Evolutionary conservation across 1,284 basidiomycete species (phyloP).

Genomic region (Trametes sp.): DNA sequence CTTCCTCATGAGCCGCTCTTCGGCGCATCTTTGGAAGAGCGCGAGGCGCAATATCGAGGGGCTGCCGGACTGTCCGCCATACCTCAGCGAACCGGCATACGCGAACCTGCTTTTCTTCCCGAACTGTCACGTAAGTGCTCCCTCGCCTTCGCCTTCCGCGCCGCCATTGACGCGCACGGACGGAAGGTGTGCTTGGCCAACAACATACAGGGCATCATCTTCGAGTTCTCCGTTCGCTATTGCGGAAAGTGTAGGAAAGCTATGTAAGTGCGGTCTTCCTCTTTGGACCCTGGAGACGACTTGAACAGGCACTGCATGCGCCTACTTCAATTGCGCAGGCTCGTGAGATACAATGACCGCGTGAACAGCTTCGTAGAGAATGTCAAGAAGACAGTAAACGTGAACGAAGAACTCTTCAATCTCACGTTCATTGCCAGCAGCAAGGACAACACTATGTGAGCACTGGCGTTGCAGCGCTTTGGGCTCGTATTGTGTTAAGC

Average conservation of each 20-base stretch:
- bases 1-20: slow-evolving; percentile 27
- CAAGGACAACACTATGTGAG: neutral
- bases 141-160: neutral
- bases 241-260: neutral
- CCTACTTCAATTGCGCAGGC: neutral
- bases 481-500: too few species aligned
- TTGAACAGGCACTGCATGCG: neutral
- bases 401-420: neutral
- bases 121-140: slow-evolving; percentile 18
- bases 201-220: neutral
- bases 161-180: neutral
- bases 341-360: neutral
- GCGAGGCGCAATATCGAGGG: slow-evolving; percentile 9
- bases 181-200: slow-evolving; percentile 7
- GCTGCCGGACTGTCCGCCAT: slow-evolving; percentile 22
- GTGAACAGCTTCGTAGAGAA: neutral
- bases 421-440: neutral
- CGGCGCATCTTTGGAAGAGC: slow-evolving; percentile 16
- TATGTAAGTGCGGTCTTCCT: neutral
- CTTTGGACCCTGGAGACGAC: neutral
- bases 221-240: neutral
- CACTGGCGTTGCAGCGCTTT: too few species aligned
- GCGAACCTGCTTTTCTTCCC: slow-evolving; percentile 26
- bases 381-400: neutral
- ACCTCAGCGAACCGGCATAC: slow-evolving; percentile 29